These are phyloP conservation scores for Schizochytrium sp. DNA, from an alignment of 108 stramenopile genomes.

Conservation along the genomic window DNA sequence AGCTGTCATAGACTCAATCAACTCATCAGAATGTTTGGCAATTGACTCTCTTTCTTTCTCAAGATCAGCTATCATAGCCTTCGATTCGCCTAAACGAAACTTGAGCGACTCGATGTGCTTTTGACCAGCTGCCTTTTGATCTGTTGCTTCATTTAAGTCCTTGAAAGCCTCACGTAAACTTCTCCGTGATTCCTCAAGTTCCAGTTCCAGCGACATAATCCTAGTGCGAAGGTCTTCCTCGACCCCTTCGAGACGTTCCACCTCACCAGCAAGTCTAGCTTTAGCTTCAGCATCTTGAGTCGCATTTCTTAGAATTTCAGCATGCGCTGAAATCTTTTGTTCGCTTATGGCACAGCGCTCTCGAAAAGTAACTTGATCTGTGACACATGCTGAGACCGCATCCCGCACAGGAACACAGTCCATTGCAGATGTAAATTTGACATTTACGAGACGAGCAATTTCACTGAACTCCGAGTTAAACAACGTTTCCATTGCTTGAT, in stretches of 20 bases:
- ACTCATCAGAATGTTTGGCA: slow-evolving; percentile 10
- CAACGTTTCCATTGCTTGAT: background rate
- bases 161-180: background rate
- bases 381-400: background rate
- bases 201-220: background rate
- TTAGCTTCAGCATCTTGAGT: background rate
- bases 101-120: background rate
- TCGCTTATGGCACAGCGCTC: background rate
- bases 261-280: background rate
- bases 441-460: background rate
- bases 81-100: background rate
- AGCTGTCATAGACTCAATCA: slow-evolving; percentile 23
- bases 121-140: background rate
- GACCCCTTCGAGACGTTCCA: slow-evolving; percentile 9
- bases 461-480: background rate
- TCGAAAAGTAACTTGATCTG: background rate
- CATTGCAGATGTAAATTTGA: background rate
- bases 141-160: background rate
- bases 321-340: background rate
- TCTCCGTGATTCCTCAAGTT: background rate
- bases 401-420: background rate
- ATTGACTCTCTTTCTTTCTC: slow-evolving; percentile 18
- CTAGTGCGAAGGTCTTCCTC: background rate
- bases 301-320: background rate
- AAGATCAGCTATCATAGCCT: background rate